Evolutionary conservation across 805 yeast genomes (phyloP).

Genomic region (Spathaspora passalidarum): DNA sequence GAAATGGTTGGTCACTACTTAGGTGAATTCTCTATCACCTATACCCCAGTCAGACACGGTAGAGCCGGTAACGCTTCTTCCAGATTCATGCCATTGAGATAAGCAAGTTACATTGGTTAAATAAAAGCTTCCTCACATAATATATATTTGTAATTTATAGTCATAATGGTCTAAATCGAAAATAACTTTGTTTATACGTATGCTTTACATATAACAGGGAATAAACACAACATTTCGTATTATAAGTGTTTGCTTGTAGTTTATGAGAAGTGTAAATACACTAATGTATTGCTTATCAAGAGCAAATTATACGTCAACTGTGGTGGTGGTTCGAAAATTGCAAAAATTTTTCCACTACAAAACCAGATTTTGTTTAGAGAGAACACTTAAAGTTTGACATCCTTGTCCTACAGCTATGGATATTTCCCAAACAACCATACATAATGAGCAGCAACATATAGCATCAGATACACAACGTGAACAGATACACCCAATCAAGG

Average conservation of each 20-base stretch:
- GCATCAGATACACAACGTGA: slow-evolving; percentile 2
- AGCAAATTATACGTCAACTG: neutral
- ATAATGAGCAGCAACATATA: neutral
- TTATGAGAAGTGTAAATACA: too few species aligned
- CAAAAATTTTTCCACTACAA: neutral
- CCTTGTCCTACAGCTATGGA: slow-evolving; percentile 1
- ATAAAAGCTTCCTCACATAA: slow-evolving; percentile 1
- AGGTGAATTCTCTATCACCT: slow-evolving; percentile 99
- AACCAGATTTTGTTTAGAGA: neutral
- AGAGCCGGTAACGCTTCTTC: slow-evolving; percentile 85
- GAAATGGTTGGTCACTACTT: slow-evolving; percentile 99
- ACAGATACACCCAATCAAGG: slow-evolving; percentile 26
- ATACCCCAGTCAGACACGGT: slow-evolving; percentile 99
- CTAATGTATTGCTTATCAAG: neutral
- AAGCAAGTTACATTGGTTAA: slow-evolving; percentile 14
- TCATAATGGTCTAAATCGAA: slow-evolving; percentile 3
- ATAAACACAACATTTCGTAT: slow-evolving; percentile 1
- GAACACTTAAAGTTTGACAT: neutral
- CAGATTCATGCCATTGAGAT: slow-evolving; percentile 70
- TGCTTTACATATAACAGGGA: neutral
- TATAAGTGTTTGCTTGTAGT: neutral
- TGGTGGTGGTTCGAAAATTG: neutral
- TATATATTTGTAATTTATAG: slow-evolving; percentile 8
- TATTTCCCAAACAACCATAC: slow-evolving; percentile 2
- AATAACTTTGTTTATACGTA: neutral